Conservation (phyloP, 306 rosid genomes). For the Cicer chorassanicum region DNA sequence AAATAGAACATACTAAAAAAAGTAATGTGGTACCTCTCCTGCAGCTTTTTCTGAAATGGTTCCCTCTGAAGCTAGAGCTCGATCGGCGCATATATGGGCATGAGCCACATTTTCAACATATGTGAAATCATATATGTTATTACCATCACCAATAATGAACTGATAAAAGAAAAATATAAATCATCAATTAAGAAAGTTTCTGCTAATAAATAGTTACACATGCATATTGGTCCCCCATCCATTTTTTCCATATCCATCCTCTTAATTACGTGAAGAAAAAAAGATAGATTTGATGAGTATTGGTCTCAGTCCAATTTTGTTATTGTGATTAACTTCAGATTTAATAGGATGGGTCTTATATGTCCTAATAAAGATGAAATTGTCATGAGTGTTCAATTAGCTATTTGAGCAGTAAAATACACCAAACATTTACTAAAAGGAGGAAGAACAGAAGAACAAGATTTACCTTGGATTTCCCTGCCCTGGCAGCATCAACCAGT, state of each 20-base stretch:
- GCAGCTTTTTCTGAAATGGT: constrained; percentile 76
- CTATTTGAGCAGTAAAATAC: constrained; percentile 29
- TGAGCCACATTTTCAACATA: constrained; percentile 97
- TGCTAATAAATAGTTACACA: constrained; percentile 10
- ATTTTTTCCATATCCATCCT: constrained; percentile 34
- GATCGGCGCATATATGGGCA: constrained; percentile 92
- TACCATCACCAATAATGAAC: constrained; percentile 95
- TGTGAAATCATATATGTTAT: constrained; percentile 83
- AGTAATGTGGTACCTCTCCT: constrained; percentile 68
- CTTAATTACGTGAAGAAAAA: constrained; percentile 1
- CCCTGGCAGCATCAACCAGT: constrained; percentile 75
- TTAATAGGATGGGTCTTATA: neutral
- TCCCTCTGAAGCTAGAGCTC: constrained; percentile 80
- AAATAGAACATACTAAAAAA: constrained; percentile 7
- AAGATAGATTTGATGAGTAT: neutral
- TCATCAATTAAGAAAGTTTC: constrained; percentile 28
- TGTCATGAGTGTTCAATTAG: neutral
- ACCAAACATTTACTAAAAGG: neutral
- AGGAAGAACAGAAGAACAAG: constrained; percentile 35
- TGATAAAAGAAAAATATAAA: constrained; percentile 52
- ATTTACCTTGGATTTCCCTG: constrained; percentile 88
- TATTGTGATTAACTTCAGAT: constrained; percentile 34
- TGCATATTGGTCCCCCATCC: constrained; percentile 18
- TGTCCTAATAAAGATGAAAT: constrained; percentile 24
- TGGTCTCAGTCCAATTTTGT: constrained; percentile 28